A percentile compares a stretch with the other conserved stretches of the same genome.
phyloP scores from a whole-genome alignment of 1,284 basidiomycete genomes.

The Tremellales sp. region DNA sequence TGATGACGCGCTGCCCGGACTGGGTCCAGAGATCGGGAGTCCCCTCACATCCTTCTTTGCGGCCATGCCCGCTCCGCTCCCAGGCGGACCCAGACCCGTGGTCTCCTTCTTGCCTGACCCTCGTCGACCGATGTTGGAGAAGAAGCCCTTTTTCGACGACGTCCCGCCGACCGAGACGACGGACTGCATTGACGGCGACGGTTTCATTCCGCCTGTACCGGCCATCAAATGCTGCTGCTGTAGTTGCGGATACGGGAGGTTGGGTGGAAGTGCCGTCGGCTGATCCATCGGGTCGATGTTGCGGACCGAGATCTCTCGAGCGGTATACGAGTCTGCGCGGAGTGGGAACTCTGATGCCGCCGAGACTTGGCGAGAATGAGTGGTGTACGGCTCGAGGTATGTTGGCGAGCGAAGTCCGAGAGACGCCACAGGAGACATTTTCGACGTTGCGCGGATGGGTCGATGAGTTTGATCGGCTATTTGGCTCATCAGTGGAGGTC shows the following conservation, averaged over 20 bases:
- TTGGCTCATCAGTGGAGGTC: background rate
- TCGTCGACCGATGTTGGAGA: conserved; percentile 27
- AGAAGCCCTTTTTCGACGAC: conserved; percentile 30
- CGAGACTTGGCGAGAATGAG: conserved; percentile 37
- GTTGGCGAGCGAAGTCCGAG: conserved; percentile 14
- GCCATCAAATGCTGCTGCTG: conserved; percentile 35
- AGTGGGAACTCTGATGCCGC: conserved; percentile 45
- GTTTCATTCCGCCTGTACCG: conserved; percentile 17
- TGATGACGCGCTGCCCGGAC: conserved; percentile 6
- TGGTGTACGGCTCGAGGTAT: too few species aligned
- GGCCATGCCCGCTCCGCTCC: conserved; percentile 1
- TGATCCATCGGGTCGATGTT: conserved; percentile 39
- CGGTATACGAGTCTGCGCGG: conserved; percentile 42
- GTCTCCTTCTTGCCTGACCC: conserved; percentile 32
- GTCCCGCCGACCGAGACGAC: conserved; percentile 10
- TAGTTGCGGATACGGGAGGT: conserved; percentile 70
- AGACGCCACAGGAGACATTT: conserved; percentile 6
- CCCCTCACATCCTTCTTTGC: conserved; percentile 39
- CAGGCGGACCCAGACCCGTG: conserved; percentile 24
- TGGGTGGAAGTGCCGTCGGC: conserved; percentile 51
- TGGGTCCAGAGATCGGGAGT: conserved; percentile 31
- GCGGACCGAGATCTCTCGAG: conserved; percentile 42
- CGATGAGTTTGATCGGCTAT: conserved; percentile 12
- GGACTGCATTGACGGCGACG: conserved; percentile 27
- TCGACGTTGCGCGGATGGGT: conserved; percentile 6